A percentile compares a stretch with the other conserved stretches of the same genome.
phyloP scores from a whole-genome alignment of 441 rosid species.

The Metrosideros polymorpha region DNA sequence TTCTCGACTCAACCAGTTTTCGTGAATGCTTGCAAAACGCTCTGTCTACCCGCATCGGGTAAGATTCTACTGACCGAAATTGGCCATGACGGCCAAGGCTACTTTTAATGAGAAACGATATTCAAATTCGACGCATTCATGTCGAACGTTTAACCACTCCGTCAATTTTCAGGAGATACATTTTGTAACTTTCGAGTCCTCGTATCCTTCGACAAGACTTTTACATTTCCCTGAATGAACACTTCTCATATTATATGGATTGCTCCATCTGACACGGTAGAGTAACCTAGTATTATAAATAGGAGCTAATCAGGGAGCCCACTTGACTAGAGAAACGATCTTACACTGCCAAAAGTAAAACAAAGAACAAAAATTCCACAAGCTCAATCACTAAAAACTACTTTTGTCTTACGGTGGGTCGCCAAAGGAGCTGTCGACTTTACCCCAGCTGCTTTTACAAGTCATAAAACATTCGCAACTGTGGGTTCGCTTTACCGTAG shows the following conservation, averaged over 20 bases:
- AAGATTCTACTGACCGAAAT: no score
- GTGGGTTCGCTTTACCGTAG: neutral
- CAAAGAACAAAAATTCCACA: neutral
- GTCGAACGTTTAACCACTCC: neutral
- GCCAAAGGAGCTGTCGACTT: neutral
- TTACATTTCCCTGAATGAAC: neutral
- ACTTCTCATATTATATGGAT: neutral
- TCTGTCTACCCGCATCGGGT: neutral
- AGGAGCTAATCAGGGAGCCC: neutral
- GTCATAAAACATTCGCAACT: neutral
- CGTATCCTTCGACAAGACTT: neutral
- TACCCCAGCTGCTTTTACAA: neutral
- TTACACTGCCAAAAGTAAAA: neutral
- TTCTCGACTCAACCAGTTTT: neutral
- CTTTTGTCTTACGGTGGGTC: neutral
- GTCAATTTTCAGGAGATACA: neutral
- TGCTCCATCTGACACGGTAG: neutral
- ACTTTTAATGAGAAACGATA: neutral
- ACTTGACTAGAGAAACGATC: neutral
- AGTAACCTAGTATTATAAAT: neutral
- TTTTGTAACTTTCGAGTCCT: neutral
- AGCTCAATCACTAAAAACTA: neutral
- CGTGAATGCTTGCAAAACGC: neutral
- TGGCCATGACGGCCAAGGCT: no score
- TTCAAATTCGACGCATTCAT: neutral